A percentile compares a stretch with the other conserved stretches of the same genome.
Evolutionary conservation across 208 protist species (phyloP).

Genomic region (Polymyxa betae): DNA sequence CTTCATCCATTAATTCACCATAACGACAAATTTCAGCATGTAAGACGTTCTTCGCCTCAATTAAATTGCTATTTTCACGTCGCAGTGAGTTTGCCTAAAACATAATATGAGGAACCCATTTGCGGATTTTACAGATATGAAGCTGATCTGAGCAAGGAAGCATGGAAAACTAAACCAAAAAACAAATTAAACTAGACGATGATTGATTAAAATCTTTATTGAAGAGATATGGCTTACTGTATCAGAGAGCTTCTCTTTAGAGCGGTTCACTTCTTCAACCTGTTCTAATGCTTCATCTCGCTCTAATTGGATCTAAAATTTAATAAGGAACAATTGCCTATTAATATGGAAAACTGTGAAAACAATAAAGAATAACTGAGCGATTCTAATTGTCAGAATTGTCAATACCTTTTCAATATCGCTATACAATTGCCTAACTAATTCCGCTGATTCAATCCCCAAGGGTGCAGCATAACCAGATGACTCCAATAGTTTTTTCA

Average conservation of each 20-base stretch:
- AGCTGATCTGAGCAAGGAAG: background rate
- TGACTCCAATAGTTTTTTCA: background rate
- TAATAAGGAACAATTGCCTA: background rate
- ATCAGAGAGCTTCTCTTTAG: background rate
- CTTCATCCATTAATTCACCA: background rate
- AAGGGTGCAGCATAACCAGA: background rate
- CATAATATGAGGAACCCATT: background rate
- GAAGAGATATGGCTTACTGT: no score
- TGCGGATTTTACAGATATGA: background rate
- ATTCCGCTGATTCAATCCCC: background rate
- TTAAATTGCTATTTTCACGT: conserved; percentile 32
- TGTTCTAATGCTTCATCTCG: conserved; percentile 10
- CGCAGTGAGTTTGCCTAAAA: background rate
- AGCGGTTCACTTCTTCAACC: background rate
- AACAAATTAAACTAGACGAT: no score
- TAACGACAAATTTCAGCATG: background rate
- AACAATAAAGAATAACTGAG: background rate
- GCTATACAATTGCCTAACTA: background rate
- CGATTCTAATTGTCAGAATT: no score
- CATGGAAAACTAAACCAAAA: no score
- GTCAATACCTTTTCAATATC: background rate
- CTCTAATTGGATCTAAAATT: background rate
- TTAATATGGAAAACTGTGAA: background rate
- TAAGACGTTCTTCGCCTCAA: conserved; percentile 18
- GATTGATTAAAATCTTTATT: no score